A percentile compares a stretch with the other conserved stretches of the same genome.
Evolutionary conservation across 2,329 filamentous ascomycete species (phyloP).

Genomic region (Fusarium begoniae): DNA sequence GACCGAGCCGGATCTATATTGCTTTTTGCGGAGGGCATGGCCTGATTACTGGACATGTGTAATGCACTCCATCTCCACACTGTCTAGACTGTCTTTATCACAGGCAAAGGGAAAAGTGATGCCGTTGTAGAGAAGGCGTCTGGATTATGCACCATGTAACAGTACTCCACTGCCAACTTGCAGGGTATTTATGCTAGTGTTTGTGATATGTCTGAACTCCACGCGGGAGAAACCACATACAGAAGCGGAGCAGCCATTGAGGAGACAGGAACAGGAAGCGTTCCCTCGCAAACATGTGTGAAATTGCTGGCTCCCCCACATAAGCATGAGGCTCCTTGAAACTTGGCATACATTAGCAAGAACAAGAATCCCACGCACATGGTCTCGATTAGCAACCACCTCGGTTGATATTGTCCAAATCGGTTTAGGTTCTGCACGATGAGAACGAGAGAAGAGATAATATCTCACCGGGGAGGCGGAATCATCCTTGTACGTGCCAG

Average conservation of each 20-base stretch:
- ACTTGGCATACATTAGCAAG: neutral
- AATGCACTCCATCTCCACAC: neutral
- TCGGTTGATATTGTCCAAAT: neutral
- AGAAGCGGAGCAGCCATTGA: neutral
- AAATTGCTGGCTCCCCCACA: neutral
- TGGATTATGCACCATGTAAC: neutral
- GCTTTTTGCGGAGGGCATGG: neutral
- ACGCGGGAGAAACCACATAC: neutral
- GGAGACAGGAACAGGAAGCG: neutral
- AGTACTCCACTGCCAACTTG: neutral
- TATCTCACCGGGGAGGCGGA: neutral
- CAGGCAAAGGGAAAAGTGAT: neutral
- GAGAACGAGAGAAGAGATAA: conserved; percentile 9
- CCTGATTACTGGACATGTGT: neutral
- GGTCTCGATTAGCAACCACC: neutral
- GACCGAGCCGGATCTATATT: conserved; percentile 2
- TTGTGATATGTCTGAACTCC: conserved; percentile 1
- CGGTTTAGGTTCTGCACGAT: neutral
- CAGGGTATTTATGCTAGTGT: neutral
- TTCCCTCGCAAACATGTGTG: neutral
- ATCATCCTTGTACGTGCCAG: neutral
- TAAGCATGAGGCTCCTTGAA: neutral
- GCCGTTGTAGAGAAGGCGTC: neutral
- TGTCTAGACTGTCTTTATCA: neutral
- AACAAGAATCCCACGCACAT: neutral